Percentiles rank a stretch among this genome's conserved stretches.
phyloP scores from a whole-genome alignment of 2,329 filamentous ascomycete genomes.

The Ophiocordyceps camponoti-saundersi region DNA sequence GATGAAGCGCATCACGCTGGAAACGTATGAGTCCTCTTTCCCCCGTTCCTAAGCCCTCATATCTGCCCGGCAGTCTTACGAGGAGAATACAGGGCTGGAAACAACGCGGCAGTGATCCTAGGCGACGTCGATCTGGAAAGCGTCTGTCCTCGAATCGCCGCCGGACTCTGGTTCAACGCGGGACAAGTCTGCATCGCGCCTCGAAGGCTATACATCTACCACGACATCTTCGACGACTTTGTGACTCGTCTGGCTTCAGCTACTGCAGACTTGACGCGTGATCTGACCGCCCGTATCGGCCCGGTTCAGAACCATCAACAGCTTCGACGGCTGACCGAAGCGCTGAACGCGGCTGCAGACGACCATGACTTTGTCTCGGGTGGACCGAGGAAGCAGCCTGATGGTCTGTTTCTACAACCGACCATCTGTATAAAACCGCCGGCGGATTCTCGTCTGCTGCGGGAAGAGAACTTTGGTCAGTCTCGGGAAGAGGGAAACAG shows the following conservation, averaged over 20 bases:
- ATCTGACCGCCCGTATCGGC: neutral
- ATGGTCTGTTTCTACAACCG: conserved; percentile 36
- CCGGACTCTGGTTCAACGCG: conserved; percentile 34
- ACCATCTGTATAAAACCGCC: conserved; percentile 41
- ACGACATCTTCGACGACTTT: conserved; percentile 37
- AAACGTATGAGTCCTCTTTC: conserved; percentile 17
- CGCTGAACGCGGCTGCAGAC: conserved; percentile 30
- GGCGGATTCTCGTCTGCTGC: conserved; percentile 32
- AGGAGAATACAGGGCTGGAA: conserved; percentile 2
- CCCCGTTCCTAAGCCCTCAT: neutral
- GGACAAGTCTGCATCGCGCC: conserved; percentile 21
- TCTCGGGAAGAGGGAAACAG: conserved; percentile 4
- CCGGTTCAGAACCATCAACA: conserved; percentile 43
- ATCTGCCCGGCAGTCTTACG: neutral
- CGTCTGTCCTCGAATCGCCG: conserved; percentile 17
- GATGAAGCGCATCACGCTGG: conserved; percentile 41
- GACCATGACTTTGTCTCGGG: conserved; percentile 5
- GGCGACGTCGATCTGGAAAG: neutral
- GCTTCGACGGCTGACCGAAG: conserved; percentile 27
- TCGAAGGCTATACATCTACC: conserved; percentile 42
- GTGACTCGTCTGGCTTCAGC: conserved; percentile 14
- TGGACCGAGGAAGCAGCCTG: neutral
- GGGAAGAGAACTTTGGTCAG: conserved; percentile 24
- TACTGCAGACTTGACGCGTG: conserved; percentile 27
- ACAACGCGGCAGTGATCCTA: conserved; percentile 1